Evolutionary conservation across 169 alveolate species (phyloP), one percentile per base, ranked within the genome.

Genomic region (Eimeria sp.): DNA sequence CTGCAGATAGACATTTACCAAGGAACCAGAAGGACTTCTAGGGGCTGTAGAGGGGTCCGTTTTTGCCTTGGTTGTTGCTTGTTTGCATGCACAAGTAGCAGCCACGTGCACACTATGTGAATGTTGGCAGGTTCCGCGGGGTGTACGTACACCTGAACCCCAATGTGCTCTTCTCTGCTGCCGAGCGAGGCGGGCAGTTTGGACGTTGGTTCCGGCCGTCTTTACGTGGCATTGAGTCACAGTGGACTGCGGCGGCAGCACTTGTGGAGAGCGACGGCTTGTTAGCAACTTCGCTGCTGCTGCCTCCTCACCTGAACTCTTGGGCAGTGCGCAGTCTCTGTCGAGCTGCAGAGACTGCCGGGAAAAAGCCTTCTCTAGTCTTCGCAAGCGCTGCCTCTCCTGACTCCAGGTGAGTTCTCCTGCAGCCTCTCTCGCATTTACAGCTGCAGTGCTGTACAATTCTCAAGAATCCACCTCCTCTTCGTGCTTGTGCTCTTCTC

Each of bases 201-300:
- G 95, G 95, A 20, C 82, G 89, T 10, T 75, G 95, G 63, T 92
- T 70, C 45, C 90, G 95, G 40, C 95, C 95, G 27, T 76, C 95
- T 45, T 47, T 92, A 20, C 89, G 83, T 22, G 95, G 95, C 82
- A 20, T 92, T 25, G 73, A 80, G 47, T 43, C 89, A 22, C 89
- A 49, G 47, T 80, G 89, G 89, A 51, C 22, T 51, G 89, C 89
- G 3, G 89, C 89, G 49, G 89, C 89, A n/a, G 73, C 89, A 25
- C 70, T 80, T n/a, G 65, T 80, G 70, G 89, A 80, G 47, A 27
- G 14, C 34, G 89, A 49, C 22, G 89, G 89, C 11, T 34, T 80
- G 5, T n/a, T 80, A 34, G 54, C 47, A 6, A 34, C 70, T 27
- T 80, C 89, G 63, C 47, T 80, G 72, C 89, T 47, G 89, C 89